A percentile compares a stretch with the other conserved stretches of the same genome.
These are phyloP conservation scores for Geotrichum bryndzae DNA, from an alignment of 1,139 yeast genomes.

Conservation along the genomic window DNA sequence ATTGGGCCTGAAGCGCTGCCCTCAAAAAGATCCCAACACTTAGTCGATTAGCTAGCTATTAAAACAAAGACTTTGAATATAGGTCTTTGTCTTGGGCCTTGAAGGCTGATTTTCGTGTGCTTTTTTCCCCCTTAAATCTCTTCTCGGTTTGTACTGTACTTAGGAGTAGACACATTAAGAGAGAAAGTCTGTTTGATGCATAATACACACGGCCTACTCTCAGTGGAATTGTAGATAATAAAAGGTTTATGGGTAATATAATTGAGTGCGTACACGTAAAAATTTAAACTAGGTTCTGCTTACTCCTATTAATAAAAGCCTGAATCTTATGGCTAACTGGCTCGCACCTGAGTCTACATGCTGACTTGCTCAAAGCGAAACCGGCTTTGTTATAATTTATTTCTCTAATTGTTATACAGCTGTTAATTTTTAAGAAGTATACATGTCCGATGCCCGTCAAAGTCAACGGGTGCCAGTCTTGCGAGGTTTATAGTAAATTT, in stretches of 20 bases:
- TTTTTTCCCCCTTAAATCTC: too few species aligned
- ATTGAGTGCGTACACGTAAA: not conserved
- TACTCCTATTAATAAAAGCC: not conserved
- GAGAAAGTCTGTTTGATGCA: not conserved
- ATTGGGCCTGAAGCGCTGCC: not conserved
- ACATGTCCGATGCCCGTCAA: not conserved
- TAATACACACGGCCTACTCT: not conserved
- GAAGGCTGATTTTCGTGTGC: too few species aligned
- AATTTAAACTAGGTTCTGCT: not conserved
- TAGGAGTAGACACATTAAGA: too few species aligned
- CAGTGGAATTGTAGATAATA: not conserved
- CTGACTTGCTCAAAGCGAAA: not conserved
- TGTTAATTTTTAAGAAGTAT: too few species aligned
- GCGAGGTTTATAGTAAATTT: not conserved
- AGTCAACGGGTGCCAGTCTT: not conserved
- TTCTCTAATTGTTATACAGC: too few species aligned
- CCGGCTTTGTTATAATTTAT: too few species aligned
- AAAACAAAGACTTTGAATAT: too few species aligned
- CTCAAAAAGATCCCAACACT: not conserved
- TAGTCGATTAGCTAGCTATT: not conserved
- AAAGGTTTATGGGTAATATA: not conserved
- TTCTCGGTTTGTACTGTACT: too few species aligned
- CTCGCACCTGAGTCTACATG: not conserved
- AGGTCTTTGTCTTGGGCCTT: too few species aligned
- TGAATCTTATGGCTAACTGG: not conserved